Evolutionary conservation across 2,329 filamentous ascomycete species (phyloP).

Genomic region (Arthrocladium fulminans): DNA sequence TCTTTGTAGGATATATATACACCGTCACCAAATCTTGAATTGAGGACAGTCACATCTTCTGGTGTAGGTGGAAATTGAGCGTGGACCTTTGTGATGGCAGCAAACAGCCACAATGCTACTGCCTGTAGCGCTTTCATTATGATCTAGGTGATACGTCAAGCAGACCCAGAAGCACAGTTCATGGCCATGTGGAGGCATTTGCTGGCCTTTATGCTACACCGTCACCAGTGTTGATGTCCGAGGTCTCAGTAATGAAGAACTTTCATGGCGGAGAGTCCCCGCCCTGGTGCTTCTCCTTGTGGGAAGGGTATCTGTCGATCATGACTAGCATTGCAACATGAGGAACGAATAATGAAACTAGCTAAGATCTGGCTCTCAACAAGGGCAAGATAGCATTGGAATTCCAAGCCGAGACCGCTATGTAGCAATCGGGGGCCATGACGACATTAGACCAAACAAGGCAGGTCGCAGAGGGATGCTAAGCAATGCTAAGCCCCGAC

Average conservation of each 20-base stretch:
- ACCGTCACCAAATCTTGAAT: constrained; percentile 9
- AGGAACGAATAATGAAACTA: not conserved
- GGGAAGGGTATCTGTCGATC: not conserved
- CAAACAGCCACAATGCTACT: not conserved
- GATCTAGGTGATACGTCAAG: not conserved
- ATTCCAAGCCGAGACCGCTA: not conserved
- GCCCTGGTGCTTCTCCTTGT: not conserved
- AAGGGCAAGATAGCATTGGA: not conserved
- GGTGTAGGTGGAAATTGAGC: constrained; percentile 14
- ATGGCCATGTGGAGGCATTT: not conserved
- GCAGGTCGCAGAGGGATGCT: not conserved
- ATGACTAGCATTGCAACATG: not conserved
- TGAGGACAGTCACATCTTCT: constrained; percentile 8
- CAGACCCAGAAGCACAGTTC: not conserved
- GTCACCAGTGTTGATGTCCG: no score
- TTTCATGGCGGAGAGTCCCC: not conserved
- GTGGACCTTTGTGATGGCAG: not conserved
- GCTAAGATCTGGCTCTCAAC: not conserved
- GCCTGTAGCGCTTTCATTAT: not conserved
- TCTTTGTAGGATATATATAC: constrained; percentile 40
- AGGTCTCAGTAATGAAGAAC: no score
- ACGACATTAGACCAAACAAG: not conserved
- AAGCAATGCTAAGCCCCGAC: not conserved
- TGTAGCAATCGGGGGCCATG: not conserved
- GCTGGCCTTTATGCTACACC: no score